phyloP scores from a whole-genome alignment of 2,329 filamentous ascomycete genomes.

The Fusarium oxysporum region DNA sequence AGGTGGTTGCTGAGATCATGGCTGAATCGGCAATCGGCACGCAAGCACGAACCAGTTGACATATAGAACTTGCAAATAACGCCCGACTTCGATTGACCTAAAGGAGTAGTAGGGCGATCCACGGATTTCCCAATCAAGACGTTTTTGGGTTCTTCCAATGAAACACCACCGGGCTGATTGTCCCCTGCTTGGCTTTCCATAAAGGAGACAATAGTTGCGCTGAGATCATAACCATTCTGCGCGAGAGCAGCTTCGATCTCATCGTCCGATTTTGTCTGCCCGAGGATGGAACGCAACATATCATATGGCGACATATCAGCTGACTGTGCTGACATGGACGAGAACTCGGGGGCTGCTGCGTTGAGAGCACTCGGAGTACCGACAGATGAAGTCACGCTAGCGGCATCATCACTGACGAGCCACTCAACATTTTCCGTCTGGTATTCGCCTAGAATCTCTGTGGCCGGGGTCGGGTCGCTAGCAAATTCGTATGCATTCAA shows the following conservation, averaged over 20 bases:
- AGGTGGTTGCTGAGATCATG: slow-evolving; percentile 96
- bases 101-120: slow-evolving; percentile 82
- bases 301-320: slow-evolving; percentile 98
- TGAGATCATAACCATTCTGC: slow-evolving; percentile 90
- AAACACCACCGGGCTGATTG: slow-evolving; percentile 47
- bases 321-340: slow-evolving; percentile 69
- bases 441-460: slow-evolving; percentile 90
- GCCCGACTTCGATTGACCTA: slow-evolving; percentile 80
- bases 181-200: slow-evolving; percentile 74
- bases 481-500: slow-evolving; percentile 95
- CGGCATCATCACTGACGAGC: slow-evolving; percentile 90
- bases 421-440: slow-evolving; percentile 96
- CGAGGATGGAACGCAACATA: slow-evolving; percentile 94
- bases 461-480: slow-evolving; percentile 81
- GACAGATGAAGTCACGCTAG: slow-evolving; percentile 80
- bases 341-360: slow-evolving; percentile 83
- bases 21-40: slow-evolving; percentile 96
- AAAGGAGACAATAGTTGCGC: slow-evolving; percentile 88
- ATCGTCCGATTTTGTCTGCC: slow-evolving; percentile 88
- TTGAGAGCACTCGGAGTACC: slow-evolving; percentile 78
- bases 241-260: slow-evolving; percentile 94
- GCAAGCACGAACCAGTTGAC: slow-evolving; percentile 92
- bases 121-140: slow-evolving; percentile 92
- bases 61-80: slow-evolving; percentile 98
- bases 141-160: slow-evolving; percentile 68